Conservation (phyloP, 371 early-diverging fungal species). For the Apophysomyces variabilis region DNA sequence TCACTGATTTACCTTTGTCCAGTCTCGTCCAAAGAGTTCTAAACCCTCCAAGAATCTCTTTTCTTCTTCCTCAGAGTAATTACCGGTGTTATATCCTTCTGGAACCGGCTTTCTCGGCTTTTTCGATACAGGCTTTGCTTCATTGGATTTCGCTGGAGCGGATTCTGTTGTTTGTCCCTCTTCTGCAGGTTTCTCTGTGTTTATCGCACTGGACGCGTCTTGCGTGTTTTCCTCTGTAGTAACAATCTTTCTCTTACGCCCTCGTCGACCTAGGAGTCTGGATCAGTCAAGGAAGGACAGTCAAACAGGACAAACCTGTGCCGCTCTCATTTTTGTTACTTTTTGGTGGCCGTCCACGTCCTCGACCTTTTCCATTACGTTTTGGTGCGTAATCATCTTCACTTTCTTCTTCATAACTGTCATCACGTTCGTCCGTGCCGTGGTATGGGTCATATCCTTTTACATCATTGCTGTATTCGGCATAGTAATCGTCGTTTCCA, state of each 20-base stretch:
- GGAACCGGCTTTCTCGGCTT: conserved; percentile 49
- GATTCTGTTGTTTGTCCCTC: conserved; percentile 14
- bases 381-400: conserved; percentile 59
- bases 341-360: conserved; percentile 13
- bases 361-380: conserved; percentile 28
- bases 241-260: conserved; percentile 28
- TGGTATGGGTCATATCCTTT: conserved; percentile 29
- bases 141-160: background rate
- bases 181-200: conserved; percentile 16
- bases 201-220: background rate
- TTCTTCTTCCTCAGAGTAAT: conserved; percentile 82
- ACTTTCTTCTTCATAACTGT: conserved; percentile 54
- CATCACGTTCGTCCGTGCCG: conserved; percentile 43
- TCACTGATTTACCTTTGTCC: conserved; percentile 63
- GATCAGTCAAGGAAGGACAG: no score
- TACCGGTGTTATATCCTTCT: conserved; percentile 69
- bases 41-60: conserved; percentile 75
- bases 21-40: conserved; percentile 81
- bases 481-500: conserved; percentile 58
- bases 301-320: conserved; percentile 8
- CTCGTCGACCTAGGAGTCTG: conserved; percentile 16
- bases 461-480: conserved; percentile 63
- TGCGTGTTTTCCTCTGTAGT: conserved; percentile 12
- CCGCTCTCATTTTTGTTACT: conserved; percentile 37
- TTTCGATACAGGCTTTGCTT: conserved; percentile 23